phyloP scores from a whole-genome alignment of 805 yeast species.

The Hanseniaspora lindneri region DNA sequence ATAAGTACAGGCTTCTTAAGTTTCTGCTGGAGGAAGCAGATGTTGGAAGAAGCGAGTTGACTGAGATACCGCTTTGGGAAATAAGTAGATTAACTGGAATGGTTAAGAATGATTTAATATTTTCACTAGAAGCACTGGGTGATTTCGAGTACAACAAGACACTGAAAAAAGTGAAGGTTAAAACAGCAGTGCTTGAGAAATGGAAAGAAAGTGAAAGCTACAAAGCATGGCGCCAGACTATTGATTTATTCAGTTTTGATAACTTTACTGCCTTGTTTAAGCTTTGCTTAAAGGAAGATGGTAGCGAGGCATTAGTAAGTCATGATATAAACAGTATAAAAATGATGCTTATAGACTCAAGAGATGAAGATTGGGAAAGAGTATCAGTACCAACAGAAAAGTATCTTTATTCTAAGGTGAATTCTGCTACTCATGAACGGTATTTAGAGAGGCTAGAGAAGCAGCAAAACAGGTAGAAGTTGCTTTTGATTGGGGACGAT shows the following conservation, averaged over 20 bases:
- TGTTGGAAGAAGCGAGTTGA: not conserved
- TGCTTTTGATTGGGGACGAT: too few relatives aligned
- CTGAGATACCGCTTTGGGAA: slow-evolving; percentile 42
- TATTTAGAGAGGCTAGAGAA: too few relatives aligned
- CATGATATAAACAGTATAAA: not conserved
- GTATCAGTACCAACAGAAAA: not conserved
- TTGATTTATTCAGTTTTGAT: slow-evolving; percentile 32
- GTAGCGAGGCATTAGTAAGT: not conserved
- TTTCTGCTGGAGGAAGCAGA: slow-evolving; percentile 21
- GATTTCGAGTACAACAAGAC: slow-evolving; percentile 35
- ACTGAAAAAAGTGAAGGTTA: slow-evolving; percentile 23
- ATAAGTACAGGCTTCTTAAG: slow-evolving; percentile 59
- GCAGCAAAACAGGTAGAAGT: too few relatives aligned
- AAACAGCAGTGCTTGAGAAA: slow-evolving; percentile 44
- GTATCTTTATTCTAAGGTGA: not conserved
- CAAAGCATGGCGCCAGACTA: slow-evolving; percentile 40
- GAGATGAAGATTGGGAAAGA: not conserved
- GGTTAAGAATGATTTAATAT: slow-evolving; percentile 74
- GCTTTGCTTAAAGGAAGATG: not conserved
- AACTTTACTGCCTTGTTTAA: not conserved
- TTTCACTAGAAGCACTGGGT: slow-evolving; percentile 68
- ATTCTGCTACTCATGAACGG: not conserved
- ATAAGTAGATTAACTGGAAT: slow-evolving; percentile 68
- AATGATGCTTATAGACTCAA: too few relatives aligned
- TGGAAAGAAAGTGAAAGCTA: slow-evolving; percentile 32